A percentile compares a stretch with the other conserved stretches of the same genome.
These are phyloP conservation scores for Quercus robur DNA, from an alignment of 306 rosid species.

Conservation along the genomic window DNA sequence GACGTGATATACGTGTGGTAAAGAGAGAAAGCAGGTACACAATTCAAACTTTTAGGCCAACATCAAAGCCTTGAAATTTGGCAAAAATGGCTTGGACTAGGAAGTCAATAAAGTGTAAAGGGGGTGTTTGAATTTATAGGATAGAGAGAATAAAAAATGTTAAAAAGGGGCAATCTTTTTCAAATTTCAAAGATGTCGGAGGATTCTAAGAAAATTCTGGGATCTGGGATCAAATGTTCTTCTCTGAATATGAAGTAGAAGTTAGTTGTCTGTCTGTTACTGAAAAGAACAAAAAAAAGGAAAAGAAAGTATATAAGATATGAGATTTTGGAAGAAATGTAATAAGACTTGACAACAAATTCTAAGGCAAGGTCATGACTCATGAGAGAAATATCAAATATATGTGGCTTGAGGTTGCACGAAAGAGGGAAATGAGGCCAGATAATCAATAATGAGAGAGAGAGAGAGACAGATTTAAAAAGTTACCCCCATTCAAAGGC, in stretches of 20 bases:
- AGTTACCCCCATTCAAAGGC: background rate
- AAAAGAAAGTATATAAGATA: constrained; percentile 4
- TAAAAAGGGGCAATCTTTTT: constrained; percentile 16
- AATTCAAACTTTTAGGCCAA: constrained; percentile 15
- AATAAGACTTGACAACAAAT: background rate
- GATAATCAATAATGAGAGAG: constrained; percentile 1
- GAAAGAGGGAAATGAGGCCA: background rate
- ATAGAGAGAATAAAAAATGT: constrained; percentile 9
- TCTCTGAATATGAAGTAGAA: constrained; percentile 33
- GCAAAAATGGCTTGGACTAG: constrained; percentile 12
- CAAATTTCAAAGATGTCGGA: constrained; percentile 29
- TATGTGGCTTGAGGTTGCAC: background rate
- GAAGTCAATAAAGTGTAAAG: constrained; percentile 30
- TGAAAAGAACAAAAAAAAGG: constrained; percentile 27
- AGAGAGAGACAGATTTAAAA: background rate
- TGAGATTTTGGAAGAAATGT: background rate
- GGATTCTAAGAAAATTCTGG: constrained; percentile 19
- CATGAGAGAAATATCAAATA: background rate
- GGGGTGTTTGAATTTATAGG: background rate
- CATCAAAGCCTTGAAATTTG: constrained; percentile 26
- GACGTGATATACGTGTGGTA: background rate
- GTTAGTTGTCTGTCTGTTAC: constrained; percentile 27
- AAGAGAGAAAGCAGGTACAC: background rate
- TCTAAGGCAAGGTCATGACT: background rate
- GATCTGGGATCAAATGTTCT: constrained; percentile 25